Evolutionary conservation across 2,329 filamentous ascomycete genomes (phyloP).

Genomic region (Bimuria novae-zelandiae): DNA sequence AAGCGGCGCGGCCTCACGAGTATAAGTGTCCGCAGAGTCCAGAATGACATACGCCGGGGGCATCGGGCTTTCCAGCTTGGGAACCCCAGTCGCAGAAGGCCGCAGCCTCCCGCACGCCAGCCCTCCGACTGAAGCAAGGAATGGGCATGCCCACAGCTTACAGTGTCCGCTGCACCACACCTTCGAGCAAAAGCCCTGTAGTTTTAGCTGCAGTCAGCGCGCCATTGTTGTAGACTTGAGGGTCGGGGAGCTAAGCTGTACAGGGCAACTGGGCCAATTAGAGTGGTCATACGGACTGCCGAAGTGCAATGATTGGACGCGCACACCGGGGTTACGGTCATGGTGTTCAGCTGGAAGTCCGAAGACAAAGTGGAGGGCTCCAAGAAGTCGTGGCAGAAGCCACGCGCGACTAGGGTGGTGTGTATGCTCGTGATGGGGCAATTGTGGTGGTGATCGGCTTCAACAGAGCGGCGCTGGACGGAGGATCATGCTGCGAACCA

Average conservation of each 20-base stretch:
- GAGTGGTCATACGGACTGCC: constrained; percentile 19
- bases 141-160: constrained; percentile 4
- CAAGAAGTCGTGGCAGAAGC: neutral
- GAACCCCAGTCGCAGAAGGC: constrained; percentile 14
- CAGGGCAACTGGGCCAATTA: constrained; percentile 23
- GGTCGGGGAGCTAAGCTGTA: constrained; percentile 22
- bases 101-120: constrained; percentile 8
- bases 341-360: constrained; percentile 33
- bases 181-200: constrained; percentile 19
- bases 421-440: neutral
- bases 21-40: constrained; percentile 18
- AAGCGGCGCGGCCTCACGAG: constrained; percentile 13
- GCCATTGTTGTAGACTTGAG: constrained; percentile 20
- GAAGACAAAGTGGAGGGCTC: constrained; percentile 13
- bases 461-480: constrained; percentile 2
- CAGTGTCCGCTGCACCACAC: constrained; percentile 17
- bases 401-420: neutral
- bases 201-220: constrained; percentile 29
- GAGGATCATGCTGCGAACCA: constrained; percentile 5
- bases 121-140: neutral
- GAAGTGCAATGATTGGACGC: constrained; percentile 23
- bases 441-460: neutral
- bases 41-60: constrained; percentile 15
- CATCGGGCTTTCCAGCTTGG: constrained; percentile 28
- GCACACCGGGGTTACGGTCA: constrained; percentile 22